These are phyloP conservation scores for Xylaria sp. DNA, from an alignment of 2,329 filamentous ascomycete genomes.

Conservation along the genomic window DNA sequence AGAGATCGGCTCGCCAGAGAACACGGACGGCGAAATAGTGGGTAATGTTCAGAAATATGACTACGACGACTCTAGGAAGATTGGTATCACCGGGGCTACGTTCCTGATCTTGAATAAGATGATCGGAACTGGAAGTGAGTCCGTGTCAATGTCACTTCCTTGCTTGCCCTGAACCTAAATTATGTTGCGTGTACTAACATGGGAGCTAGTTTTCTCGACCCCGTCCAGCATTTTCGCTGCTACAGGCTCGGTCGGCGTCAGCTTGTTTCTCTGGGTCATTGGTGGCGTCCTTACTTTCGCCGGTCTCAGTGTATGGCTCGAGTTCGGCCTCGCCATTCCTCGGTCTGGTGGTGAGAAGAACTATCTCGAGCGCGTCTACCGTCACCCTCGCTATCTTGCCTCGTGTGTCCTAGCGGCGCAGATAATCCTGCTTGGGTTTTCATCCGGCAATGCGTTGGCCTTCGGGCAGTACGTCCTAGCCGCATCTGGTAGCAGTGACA, in stretches of 20 bases:
- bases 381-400: slow-evolving; percentile 67
- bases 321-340: slow-evolving; percentile 72
- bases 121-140: slow-evolving; percentile 68
- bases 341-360: slow-evolving; percentile 73
- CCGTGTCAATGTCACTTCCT: neutral
- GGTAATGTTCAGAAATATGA: slow-evolving; percentile 45
- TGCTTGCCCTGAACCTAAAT: neutral
- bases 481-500: slow-evolving; percentile 59
- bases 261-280: slow-evolving; percentile 53
- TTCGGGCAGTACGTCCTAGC: slow-evolving; percentile 69
- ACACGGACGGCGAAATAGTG: slow-evolving; percentile 41
- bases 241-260: slow-evolving; percentile 63
- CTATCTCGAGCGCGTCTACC: slow-evolving; percentile 73
- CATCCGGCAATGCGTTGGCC: slow-evolving; percentile 67
- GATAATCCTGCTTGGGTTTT: slow-evolving; percentile 71
- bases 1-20: slow-evolving; percentile 23
- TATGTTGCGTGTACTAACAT: slow-evolving; percentile 7
- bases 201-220: slow-evolving; percentile 62
- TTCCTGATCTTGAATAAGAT: slow-evolving; percentile 69
- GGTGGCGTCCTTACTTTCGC: slow-evolving; percentile 66
- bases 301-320: slow-evolving; percentile 70
- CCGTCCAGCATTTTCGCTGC: slow-evolving; percentile 64
- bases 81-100: slow-evolving; percentile 63
- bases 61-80: slow-evolving; percentile 56
- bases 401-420: slow-evolving; percentile 70